Conservation (phyloP, 2,329 filamentous ascomycete genomes). For the Cladosporium sp. region DNA sequence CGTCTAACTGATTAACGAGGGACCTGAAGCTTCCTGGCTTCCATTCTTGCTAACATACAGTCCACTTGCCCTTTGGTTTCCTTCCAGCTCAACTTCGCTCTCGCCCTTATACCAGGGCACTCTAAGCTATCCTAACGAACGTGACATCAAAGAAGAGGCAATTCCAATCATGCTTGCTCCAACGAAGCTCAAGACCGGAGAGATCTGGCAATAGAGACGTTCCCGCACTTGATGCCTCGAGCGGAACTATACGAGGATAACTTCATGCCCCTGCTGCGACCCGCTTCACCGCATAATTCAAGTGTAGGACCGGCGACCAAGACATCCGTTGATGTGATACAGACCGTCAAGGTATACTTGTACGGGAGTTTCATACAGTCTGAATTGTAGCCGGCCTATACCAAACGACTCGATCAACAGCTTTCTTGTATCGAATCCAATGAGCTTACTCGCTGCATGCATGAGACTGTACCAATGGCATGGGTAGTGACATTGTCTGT, state of each 20-base stretch:
- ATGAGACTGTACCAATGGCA: not conserved
- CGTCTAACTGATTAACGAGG: no score
- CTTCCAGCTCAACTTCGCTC: not conserved
- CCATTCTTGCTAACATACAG: not conserved
- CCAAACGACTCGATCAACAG: not conserved
- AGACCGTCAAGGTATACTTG: not conserved
- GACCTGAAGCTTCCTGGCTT: not conserved
- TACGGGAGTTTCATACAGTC: not conserved
- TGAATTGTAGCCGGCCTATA: not conserved
- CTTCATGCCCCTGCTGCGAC: not conserved
- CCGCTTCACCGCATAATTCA: not conserved
- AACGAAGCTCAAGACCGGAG: not conserved
- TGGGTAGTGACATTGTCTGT: not conserved
- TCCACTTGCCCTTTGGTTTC: not conserved
- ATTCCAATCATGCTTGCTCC: no score
- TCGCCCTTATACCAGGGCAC: not conserved
- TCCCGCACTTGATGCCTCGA: not conserved
- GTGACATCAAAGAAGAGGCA: not conserved
- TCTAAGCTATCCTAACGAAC: not conserved
- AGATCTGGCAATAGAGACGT: not conserved
- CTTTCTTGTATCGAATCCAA: not conserved
- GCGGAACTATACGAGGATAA: not conserved
- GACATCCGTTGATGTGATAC: not conserved
- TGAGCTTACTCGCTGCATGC: not conserved
- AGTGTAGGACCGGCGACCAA: not conserved